phyloP scores from a whole-genome alignment of 1,284 basidiomycete genomes.

The Ganoderma boninense region DNA sequence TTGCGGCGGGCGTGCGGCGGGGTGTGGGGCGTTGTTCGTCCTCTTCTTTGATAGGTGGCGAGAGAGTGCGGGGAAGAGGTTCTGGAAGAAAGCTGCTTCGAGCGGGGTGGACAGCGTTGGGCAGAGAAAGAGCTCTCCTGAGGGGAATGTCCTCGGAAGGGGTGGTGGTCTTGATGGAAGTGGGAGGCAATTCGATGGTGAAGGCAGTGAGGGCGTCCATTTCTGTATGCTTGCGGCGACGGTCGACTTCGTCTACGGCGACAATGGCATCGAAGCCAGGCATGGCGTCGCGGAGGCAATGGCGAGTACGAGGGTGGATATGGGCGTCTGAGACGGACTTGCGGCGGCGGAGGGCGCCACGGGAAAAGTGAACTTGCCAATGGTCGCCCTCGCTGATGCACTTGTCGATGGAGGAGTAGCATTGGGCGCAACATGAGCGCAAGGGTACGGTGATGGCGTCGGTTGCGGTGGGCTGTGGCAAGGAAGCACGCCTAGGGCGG shows the following conservation, averaged over 20 bases:
- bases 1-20: constrained; percentile 42
- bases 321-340: constrained; percentile 52
- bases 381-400: constrained; percentile 54
- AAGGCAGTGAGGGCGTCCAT: constrained; percentile 25
- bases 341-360: constrained; percentile 64
- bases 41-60: constrained; percentile 54
- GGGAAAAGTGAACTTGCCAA: constrained; percentile 68
- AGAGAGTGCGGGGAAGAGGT: constrained; percentile 7
- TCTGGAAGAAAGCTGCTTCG: constrained; percentile 11
- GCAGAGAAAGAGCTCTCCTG: constrained; percentile 29
- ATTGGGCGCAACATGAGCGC: constrained; percentile 66
- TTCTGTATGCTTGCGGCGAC: constrained; percentile 49
- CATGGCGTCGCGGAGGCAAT: constrained; percentile 33
- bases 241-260: constrained; percentile 70
- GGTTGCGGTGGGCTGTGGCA: constrained; percentile 34
- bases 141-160: constrained; percentile 23
- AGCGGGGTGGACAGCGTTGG: constrained; percentile 20
- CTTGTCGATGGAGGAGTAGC: constrained; percentile 57
- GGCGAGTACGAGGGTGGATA: constrained; percentile 26
- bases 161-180: not conserved
- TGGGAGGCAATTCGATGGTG: constrained; percentile 17
- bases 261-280: constrained; percentile 47
- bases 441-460: constrained; percentile 58
- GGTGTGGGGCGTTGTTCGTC: constrained; percentile 58
- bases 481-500: constrained; percentile 34